Evolutionary conservation across 768 basidiomycete genomes (phyloP).

Genomic region (Asterophora parasitica): DNA sequence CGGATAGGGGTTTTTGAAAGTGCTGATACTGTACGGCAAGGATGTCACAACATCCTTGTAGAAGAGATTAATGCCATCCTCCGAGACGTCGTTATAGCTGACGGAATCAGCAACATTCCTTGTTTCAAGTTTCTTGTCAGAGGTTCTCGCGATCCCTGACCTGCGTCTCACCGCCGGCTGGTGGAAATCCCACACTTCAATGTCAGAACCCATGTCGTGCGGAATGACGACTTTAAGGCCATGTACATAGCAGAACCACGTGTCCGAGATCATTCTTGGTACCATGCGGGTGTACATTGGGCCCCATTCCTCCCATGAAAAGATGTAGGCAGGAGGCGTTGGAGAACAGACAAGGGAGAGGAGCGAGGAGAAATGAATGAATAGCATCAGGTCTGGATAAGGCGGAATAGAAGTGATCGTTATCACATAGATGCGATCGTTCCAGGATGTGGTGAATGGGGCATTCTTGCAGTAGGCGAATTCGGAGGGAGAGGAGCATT

Average conservation of each 20-base stretch:
- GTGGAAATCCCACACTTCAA: slow-evolving; percentile 8
- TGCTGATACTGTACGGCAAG: slow-evolving; percentile 4
- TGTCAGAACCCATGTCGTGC: not conserved
- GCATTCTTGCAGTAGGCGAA: not conserved
- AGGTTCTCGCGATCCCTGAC: not conserved
- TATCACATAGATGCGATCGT: slow-evolving; percentile 8
- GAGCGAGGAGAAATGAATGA: slow-evolving; percentile 4
- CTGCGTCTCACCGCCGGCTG: not conserved
- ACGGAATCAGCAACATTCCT: not conserved
- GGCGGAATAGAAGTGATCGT: not conserved
- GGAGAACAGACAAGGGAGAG: not conserved
- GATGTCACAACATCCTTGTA: not conserved
- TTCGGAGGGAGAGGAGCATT: slow-evolving; percentile 1
- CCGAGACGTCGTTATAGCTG: not conserved
- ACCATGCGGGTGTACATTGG: slow-evolving; percentile 3
- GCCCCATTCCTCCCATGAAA: slow-evolving; percentile 9
- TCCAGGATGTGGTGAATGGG: slow-evolving; percentile 7
- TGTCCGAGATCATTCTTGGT: not conserved
- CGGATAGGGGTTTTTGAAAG: not conserved
- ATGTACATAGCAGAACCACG: slow-evolving; percentile 13
- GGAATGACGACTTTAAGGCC: slow-evolving; percentile 5
- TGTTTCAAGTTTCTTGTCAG: not conserved
- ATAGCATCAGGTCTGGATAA: not conserved
- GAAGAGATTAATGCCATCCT: not conserved
- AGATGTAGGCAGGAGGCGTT: not conserved